Conservation (phyloP, 2,329 filamentous ascomycete species). For the Karstenula rhodostoma region DNA sequence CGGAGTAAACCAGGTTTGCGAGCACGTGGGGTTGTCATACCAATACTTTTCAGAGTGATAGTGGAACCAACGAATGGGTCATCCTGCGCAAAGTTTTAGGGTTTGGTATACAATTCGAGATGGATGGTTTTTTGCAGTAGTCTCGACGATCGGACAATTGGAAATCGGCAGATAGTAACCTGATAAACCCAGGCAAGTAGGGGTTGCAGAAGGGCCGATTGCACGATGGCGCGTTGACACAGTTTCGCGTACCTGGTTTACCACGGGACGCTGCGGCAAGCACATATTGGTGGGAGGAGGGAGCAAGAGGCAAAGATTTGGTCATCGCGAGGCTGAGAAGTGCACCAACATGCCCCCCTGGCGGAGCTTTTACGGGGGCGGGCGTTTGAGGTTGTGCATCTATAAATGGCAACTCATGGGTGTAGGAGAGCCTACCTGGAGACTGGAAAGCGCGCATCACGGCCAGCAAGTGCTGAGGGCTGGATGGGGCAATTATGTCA, state of each 20-base stretch:
- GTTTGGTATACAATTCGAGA: too few species aligned
- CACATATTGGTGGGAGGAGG: not conserved
- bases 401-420: constrained; percentile 27
- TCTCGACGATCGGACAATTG: not conserved
- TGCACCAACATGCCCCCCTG: not conserved
- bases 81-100: not conserved
- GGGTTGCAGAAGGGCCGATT: constrained; percentile 2
- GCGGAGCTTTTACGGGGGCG: not conserved
- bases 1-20: not conserved
- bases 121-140: not conserved
- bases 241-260: not conserved
- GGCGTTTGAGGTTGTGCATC: constrained; percentile 33
- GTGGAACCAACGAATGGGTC: not conserved
- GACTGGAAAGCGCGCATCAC: not conserved
- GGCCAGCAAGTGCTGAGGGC: constrained; percentile 3
- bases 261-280: not conserved
- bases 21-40: constrained; percentile 4
- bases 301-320: not conserved
- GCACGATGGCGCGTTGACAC: constrained; percentile 9
- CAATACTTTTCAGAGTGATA: not conserved
- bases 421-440: not conserved
- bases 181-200: not conserved
- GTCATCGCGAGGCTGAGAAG: constrained; percentile 3
- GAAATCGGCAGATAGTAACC: not conserved
- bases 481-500: constrained; percentile 15